Evolutionary conservation across 202 grass and related monocot species (phyloP).

Genomic region (Zoysia matrella): DNA sequence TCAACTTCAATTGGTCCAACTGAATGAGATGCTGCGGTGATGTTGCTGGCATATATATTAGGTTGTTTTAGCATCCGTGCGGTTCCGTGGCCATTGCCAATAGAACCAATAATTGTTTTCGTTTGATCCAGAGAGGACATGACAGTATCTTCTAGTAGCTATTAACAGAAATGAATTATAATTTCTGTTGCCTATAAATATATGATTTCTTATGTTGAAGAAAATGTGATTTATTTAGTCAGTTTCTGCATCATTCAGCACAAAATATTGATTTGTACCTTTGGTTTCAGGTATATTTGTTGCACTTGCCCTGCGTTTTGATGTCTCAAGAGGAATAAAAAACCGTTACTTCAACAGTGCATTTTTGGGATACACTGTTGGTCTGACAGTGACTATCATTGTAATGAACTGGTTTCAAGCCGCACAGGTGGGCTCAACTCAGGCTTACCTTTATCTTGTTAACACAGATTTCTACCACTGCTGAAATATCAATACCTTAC

Average conservation of each 20-base stretch:
- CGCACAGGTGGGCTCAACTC: conserved; percentile 55
- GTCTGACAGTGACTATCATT: conserved; percentile 70
- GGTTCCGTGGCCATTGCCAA: no score
- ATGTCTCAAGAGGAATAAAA: conserved; percentile 81
- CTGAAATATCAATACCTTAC: not conserved
- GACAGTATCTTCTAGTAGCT: no score
- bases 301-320: conserved; percentile 91
- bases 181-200: no score
- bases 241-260: not conserved
- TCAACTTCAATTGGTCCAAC: not conserved
- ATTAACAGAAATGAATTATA: no score
- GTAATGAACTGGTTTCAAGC: conserved; percentile 99
- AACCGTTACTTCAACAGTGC: conserved; percentile 91
- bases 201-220: no score
- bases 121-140: no score
- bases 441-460: no score
- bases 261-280: conserved; percentile 3
- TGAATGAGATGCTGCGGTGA: not conserved
- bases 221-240: not conserved
- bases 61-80: not conserved
- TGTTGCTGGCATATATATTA: not conserved
- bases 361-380: conserved; percentile 76
- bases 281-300: conserved; percentile 88
- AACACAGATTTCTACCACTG: no score
- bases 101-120: no score